Base-by-base conservation (phyloP, 768 basidiomycete species). In the Tylopilus vinaceipallidus region DNA sequence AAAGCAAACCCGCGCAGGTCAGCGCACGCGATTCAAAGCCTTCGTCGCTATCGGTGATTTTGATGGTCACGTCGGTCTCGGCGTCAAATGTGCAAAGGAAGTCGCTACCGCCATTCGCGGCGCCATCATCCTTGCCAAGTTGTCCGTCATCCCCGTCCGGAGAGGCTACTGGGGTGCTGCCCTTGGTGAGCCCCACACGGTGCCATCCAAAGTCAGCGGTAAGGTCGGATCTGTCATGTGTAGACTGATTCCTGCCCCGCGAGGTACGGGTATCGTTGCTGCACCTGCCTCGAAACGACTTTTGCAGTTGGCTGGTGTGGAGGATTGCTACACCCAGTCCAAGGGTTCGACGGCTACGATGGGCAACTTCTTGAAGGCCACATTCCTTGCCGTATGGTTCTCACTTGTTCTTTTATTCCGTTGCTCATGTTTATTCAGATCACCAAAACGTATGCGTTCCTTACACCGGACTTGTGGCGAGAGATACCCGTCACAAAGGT, bases 31-130 rank as follows among this genome's bases (percentile, higher is more conserved):
- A 57, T 99, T 99, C 86, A 98, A 99, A 78, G 97, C 97, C 23
- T 98, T 98, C 75, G 97, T 98, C 64, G 97, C 97, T 53, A 97
- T 99, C 65, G 97, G 97, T 69, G 97, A 99, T 77, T 91, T 85
- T 62, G 94, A 98, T 65, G 95, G 97, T 49, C 97, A 98, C 71
- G 95, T 99, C 66, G 97, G 97, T 63, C 86, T 99, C 66, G 97
- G 97, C 71, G 95, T 98, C 72, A 99, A 99, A 78, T 98, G 95
- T 68, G 95, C 97, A 61, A 99, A 99, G 81, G 97, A 99, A 82
- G 97, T 98, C 65, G 97, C 97, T 27, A 97, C 95, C 49, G 97
- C 97, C 62, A 99, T 99, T 71, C 94, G 97, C 65, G 97, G 97
- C 56, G 97, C 97, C 59, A 98, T 99, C 81, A 94, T 98, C 75